Base-by-base conservation (phyloP, 345 rosid species). In the Lepidium africanum region DNA sequence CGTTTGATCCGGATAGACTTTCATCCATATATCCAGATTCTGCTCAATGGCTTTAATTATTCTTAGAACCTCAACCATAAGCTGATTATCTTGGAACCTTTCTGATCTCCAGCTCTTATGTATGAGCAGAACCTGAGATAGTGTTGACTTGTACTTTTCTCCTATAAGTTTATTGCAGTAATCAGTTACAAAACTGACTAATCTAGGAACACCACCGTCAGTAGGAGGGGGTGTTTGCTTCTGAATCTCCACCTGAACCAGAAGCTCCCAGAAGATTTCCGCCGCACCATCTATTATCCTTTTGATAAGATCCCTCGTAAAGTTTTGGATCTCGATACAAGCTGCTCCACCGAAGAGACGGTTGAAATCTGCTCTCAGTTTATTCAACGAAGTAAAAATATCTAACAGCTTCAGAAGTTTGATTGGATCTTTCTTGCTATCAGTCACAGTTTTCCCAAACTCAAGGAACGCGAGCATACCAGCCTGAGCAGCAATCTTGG, bases 331-430 rank as follows among this genome's bases (percentile, higher is more conserved):
- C 78, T 91, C 97, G 12, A 65, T 71, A 78, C 99, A 95, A 30
- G 97, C 93, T 57, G 81, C 84, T 58, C 97, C 99, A n/a, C 99
- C 99, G 11, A 95, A 95, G 50, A 95, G 96, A 75, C 93, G 80
- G 71, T 89, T 95, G 56, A 95, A 95, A 83, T 95, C 99, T 55
- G 81, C 81, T 70, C 99, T 82, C 68, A 95, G 80, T 78, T 85
- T 91, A 82, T 85, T 95, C 45, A 95, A 79, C 10, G 96, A 87
- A 37, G 90, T 77, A 63, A 91, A 95, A 13, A 95, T 91, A 50
- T 95, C 99, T 81, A 95, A 52, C 58, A 95, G 72, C 83, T 91
- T 95, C 60, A 91, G 63, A 72, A 95, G 97, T 83, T 95, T 95
- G 67, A 87, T 76, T 3, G 99, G 99, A 67, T 95, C 99, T 49